Evolutionary conservation across 2,329 filamentous ascomycete species (phyloP), one percentile per base, ranked within the genome.

Genomic region (Aspergillus ruber): DNA sequence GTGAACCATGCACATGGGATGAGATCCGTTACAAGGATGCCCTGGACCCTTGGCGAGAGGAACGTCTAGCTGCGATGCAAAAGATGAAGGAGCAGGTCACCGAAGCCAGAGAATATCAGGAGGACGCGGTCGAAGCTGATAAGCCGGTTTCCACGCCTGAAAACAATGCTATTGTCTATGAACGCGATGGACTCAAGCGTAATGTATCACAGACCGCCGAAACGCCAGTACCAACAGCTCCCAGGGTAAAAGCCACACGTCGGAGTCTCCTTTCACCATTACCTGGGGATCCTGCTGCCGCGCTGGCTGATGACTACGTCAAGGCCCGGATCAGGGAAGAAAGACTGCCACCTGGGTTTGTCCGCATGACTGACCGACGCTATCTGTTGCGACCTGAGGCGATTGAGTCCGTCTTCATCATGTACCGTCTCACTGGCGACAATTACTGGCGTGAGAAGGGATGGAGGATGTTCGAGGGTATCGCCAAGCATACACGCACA

Each of bases 341-440:
- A 48, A 69, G 69, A 36, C 59, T 74, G 25, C 71, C 72, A 10
- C 56, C 64, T 12, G 72, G 72, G 5, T 66, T 74, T 52, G 66
- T 65, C 8, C 62, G 62, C 27, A 67, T 75, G 35, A 53, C 55
- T 1, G 58, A 58, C 9, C 59, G 65, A 3, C 61, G 69, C 47
- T 75, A 73, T 53, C 62, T 69, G 27, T 56, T 75, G 62, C 61
- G 71, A 6, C 86, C 86, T 17, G 87, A 91, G 68, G 86, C 86
- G 2, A 88, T 91, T 46, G 87, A 91, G 70, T 86, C 82, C 12
- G 80, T 93, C 4, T 91, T 88, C 65, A 79, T 88, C 61, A 80
- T 91, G 74, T 88, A 85, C 64, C 80, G 86, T 48, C 74, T 88
- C 49, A 89, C 85, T 0, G 86, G 85, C 21, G 80, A 87, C 53